phyloP scores from a whole-genome alignment of 1,139 yeast genomes.

The Lodderomyces elongisporus region DNA sequence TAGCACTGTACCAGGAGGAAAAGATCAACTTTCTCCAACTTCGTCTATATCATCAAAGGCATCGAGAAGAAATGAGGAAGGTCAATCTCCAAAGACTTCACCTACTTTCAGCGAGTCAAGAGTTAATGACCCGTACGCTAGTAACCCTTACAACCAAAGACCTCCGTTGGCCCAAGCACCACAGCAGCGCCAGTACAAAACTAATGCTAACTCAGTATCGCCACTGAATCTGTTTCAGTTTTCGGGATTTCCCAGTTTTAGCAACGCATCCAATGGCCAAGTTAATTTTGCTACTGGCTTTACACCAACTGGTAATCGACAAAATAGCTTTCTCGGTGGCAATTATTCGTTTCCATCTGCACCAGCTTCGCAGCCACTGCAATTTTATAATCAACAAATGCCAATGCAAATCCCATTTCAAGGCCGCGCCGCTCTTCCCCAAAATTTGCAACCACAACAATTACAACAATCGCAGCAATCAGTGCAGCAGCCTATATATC shows the following conservation, averaged over 20 bases:
- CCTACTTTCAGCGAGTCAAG: constrained; percentile 21
- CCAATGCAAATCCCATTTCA: background rate
- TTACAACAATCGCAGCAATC: constrained; percentile 8
- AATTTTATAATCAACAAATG: background rate
- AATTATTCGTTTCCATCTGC: constrained; percentile 10
- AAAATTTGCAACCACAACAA: constrained; percentile 5
- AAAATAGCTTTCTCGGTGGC: constrained; percentile 10
- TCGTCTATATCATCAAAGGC: constrained; percentile 32
- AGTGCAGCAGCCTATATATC: constrained; percentile 2
- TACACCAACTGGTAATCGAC: constrained; percentile 8
- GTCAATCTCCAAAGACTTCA: constrained; percentile 43
- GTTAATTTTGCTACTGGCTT: constrained; percentile 8
- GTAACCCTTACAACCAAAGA: constrained; percentile 8
- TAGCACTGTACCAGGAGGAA: constrained; percentile 1
- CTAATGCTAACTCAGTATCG: constrained; percentile 9
- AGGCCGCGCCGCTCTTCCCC: no score
- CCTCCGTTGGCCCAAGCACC: constrained; percentile 10
- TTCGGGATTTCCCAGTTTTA: constrained; percentile 10
- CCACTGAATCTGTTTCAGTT: constrained; percentile 12
- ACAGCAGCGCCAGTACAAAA: constrained; percentile 9
- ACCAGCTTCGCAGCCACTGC: background rate
- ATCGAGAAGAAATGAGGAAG: constrained; percentile 30
- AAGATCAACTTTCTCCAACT: constrained; percentile 25
- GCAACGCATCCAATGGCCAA: no score
- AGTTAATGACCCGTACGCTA: constrained; percentile 5